Conservation (phyloP, 805 yeast species). For the Kuraishia hungarica region DNA sequence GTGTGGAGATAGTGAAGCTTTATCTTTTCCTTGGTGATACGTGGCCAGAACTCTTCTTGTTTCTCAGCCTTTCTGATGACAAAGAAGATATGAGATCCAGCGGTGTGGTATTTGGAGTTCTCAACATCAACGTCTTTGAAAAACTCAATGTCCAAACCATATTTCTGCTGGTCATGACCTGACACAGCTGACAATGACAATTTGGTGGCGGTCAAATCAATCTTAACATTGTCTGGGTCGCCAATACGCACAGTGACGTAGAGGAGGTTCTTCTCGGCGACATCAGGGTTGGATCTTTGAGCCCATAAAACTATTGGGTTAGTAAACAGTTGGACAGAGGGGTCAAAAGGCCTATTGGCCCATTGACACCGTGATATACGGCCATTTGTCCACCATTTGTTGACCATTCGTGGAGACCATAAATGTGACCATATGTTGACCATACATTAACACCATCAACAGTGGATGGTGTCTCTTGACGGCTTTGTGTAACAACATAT, state of each 20-base stretch:
- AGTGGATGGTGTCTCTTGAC: too few species aligned
- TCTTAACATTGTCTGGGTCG: conserved; percentile 56
- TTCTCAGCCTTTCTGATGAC: conserved; percentile 62
- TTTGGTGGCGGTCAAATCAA: conserved; percentile 48
- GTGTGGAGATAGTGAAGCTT: conserved; percentile 80
- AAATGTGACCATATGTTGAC: too few species aligned
- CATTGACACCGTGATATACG: too few species aligned
- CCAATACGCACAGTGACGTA: conserved; percentile 66
- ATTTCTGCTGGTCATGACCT: conserved; percentile 35
- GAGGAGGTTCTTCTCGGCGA: conserved; percentile 63
- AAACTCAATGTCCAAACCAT: conserved; percentile 65
- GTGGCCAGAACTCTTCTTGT: conserved; percentile 86
- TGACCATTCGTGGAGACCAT: too few species aligned
- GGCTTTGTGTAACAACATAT: too few species aligned
- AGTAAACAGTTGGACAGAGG: not conserved
- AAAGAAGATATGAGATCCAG: conserved; percentile 58
- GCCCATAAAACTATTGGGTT: conserved; percentile 75
- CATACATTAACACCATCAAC: too few species aligned
- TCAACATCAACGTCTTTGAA: conserved; percentile 66
- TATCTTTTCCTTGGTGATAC: conserved; percentile 80
- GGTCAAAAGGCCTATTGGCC: too few species aligned
- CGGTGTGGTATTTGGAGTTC: conserved; percentile 45
- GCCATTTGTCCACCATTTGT: too few species aligned
- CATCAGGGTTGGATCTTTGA: conserved; percentile 80
- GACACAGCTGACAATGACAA: conserved; percentile 44